Evolutionary conservation across 2,329 filamentous ascomycete species (phyloP).

Genomic region (Botrytis deweyae): DNA sequence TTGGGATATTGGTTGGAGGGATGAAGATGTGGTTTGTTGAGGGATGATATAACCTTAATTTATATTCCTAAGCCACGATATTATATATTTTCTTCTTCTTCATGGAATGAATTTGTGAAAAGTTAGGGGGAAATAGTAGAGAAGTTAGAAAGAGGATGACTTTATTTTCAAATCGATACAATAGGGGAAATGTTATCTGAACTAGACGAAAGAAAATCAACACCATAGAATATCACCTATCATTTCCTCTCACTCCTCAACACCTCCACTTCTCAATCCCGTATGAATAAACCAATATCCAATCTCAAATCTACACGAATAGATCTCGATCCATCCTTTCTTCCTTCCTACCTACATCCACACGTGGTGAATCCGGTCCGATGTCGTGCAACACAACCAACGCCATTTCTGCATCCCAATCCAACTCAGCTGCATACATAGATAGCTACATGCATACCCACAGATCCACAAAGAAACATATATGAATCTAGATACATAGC

Average conservation of each 20-base stretch:
- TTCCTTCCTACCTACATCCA: neutral
- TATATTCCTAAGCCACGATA: neutral
- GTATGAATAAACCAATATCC: neutral
- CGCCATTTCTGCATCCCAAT: neutral
- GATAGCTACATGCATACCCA: neutral
- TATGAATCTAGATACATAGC: too few relatives aligned
- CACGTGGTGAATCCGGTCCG: neutral
- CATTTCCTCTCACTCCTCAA: neutral
- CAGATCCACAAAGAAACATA: neutral
- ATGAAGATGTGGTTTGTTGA: neutral
- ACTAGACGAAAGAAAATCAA: neutral
- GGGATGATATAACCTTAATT: neutral
- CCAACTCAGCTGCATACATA: neutral
- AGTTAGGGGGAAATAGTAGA: neutral
- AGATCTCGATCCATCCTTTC: neutral
- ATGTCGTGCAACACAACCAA: neutral
- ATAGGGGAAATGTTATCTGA: neutral
- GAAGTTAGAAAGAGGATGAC: neutral
- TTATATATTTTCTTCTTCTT: accelerated
- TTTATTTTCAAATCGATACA: neutral
- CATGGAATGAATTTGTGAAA: neutral
- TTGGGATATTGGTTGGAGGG: neutral
- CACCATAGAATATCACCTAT: neutral
- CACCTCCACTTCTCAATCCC: neutral
- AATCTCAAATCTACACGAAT: neutral